These are phyloP conservation scores for Eucommia ulmoides DNA, from an alignment of 257 asterid genomes.

Conservation along the genomic window DNA sequence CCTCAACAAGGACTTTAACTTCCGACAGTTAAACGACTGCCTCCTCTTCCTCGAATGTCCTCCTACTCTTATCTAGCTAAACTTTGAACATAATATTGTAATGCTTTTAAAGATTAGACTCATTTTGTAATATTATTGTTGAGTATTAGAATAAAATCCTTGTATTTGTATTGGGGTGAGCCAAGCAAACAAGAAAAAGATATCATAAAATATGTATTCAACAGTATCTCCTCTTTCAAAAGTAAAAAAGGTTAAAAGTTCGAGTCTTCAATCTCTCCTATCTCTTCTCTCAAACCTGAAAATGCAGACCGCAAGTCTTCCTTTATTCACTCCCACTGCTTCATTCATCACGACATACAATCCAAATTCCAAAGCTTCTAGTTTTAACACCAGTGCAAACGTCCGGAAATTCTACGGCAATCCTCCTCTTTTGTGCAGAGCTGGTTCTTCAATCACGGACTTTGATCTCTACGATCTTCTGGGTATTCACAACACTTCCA, in stretches of 20 bases:
- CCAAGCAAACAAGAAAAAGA: too few species aligned
- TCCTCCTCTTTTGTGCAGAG: constrained; percentile 26
- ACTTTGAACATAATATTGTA: too few species aligned
- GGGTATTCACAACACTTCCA: constrained; percentile 55
- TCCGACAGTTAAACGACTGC: too few species aligned
- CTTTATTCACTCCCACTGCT: constrained; percentile 18
- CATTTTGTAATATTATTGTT: too few species aligned
- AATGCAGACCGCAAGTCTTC: constrained; percentile 38
- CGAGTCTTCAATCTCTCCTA: neutral
- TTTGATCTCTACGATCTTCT: constrained; percentile 81
- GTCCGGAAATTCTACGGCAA: constrained; percentile 9
- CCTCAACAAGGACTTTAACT: too few species aligned
- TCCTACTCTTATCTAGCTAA: too few species aligned
- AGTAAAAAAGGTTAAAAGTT: neutral
- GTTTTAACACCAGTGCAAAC: constrained; percentile 2
- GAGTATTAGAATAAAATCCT: too few species aligned
- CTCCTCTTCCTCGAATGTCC: too few species aligned
- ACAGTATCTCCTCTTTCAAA: too few species aligned
- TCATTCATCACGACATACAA: constrained; percentile 15
- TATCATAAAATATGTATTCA: too few species aligned
- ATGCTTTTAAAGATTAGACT: too few species aligned
- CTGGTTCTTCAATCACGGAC: constrained; percentile 37
- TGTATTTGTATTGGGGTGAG: too few species aligned
- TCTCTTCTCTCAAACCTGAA: neutral
- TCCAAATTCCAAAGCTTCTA: constrained; percentile 15